Evolutionary conservation across 345 rosid species (phyloP), one percentile per base, ranked within the genome.

Genomic region (Microcos paniculata): DNA sequence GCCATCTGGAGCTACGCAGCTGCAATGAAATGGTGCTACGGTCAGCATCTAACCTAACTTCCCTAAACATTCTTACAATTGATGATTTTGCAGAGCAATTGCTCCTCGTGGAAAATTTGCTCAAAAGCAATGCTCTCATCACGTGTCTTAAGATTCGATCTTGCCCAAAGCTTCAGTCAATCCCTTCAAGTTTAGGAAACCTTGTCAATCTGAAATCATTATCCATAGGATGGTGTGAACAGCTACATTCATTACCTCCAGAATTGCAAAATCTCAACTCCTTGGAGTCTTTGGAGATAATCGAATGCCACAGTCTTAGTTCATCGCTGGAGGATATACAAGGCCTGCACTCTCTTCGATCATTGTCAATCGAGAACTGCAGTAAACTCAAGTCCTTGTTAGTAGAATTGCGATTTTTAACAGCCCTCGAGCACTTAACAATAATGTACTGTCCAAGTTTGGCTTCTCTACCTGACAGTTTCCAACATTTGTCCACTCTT

Each of bases 361-460:
- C 38, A 31, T 28, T 77, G 40, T 68, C 81, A 19, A 70, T 78
- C 11, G 69, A 69, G 48, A 74, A 70, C 33, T 81, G 84, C 62
- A 62, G 48, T 63, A 62, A 52, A 23, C 43, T 81, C 7, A 35
- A 43, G 26, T 77, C 70, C 9, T 45, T 81, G 42, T 55, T 76
- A 18, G 10, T 12, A 9, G 64, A 30, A 24, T 24, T 81, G 38
- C 78, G 62, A 49, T 21, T 40, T 16, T 68, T 70, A 7, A 70
- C 72, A 3, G 38, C 61, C 35, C 80, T 81, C 1, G 63, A 52
- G 62, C 74, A 66, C 40, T 71, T 71, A 4, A 80, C 79, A 4
- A 55, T 77, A 31, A 73, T 83, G 79, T 70, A 78, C 38, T 80
- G 81, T 49, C 74, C 71, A 63, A 52, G 28, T 63, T 40, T 77